Conservation (phyloP, 257 asterid species). For the Verbena officinalis region DNA sequence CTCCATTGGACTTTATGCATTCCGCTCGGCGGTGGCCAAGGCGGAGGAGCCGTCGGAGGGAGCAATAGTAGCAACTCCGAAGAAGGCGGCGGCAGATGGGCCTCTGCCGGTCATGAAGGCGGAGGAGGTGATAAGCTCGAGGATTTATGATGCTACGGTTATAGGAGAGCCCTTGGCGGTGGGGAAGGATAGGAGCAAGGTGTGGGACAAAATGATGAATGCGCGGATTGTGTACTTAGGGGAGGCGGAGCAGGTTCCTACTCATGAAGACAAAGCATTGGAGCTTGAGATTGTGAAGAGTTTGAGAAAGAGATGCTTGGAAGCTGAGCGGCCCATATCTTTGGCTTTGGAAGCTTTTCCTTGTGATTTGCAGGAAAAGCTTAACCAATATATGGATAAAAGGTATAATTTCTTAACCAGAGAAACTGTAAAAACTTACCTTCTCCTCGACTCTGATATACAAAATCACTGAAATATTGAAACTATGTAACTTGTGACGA, state of each 20-base stretch:
- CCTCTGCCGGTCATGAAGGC: too few species aligned
- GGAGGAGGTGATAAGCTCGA: slow-evolving; percentile 65
- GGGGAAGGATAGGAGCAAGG: slow-evolving; percentile 56
- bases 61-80: not conserved
- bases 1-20: slow-evolving; percentile 61
- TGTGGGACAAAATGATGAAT: slow-evolving; percentile 71
- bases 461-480: not conserved
- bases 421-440: not conserved
- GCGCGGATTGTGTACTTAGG: slow-evolving; percentile 72
- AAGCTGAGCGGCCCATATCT: slow-evolving; percentile 57
- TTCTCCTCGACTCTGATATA: slow-evolving; percentile 14
- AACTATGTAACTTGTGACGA: slow-evolving; percentile 40
- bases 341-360: slow-evolving; percentile 86
- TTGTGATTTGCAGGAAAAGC: slow-evolving; percentile 63
- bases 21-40: slow-evolving; percentile 70
- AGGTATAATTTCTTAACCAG: slow-evolving; percentile 42
- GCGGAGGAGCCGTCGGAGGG: slow-evolving; percentile 57
- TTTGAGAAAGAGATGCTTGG: slow-evolving; percentile 46
- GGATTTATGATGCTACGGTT: slow-evolving; percentile 79
- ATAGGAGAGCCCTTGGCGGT: slow-evolving; percentile 54
- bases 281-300: slow-evolving; percentile 72
- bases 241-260: slow-evolving; percentile 80
- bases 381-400: slow-evolving; percentile 51
- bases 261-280: slow-evolving; percentile 60
- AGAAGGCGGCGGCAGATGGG: slow-evolving; percentile 29